These are phyloP conservation scores for Phylloporus gajari DNA, from an alignment of 1,284 basidiomycete species.

Conservation along the genomic window DNA sequence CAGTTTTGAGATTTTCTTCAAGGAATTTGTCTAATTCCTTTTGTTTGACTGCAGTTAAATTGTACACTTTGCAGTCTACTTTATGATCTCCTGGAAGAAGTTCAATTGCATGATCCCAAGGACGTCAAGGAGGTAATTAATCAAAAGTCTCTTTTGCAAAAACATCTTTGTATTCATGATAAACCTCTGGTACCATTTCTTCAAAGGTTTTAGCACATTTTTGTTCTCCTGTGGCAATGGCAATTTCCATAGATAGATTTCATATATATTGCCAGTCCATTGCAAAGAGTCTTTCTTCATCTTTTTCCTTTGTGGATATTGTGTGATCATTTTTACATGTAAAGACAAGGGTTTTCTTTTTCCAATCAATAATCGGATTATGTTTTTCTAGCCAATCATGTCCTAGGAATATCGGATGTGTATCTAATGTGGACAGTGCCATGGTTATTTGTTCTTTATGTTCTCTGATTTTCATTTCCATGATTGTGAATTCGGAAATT, in stretches of 20 bases:
- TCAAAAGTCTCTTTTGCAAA: too few relatives aligned
- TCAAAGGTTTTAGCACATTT: too few relatives aligned
- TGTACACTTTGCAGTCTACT: not conserved
- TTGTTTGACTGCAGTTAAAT: not conserved
- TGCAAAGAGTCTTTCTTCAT: too few relatives aligned
- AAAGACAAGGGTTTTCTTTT: not conserved
- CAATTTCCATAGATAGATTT: too few relatives aligned
- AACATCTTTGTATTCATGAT: too few relatives aligned
- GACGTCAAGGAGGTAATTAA: too few relatives aligned
- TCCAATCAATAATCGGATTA: slow-evolving; percentile 37
- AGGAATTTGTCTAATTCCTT: not conserved
- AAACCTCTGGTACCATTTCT: too few relatives aligned
- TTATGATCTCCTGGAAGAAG: too few relatives aligned
- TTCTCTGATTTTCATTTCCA: not conserved
- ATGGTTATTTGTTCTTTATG: not conserved
- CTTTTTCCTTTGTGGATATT: too few relatives aligned
- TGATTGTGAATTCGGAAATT: not conserved
- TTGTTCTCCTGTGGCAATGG: too few relatives aligned
- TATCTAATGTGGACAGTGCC: not conserved
- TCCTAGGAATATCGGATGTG: not conserved
- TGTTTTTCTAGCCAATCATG: slow-evolving; percentile 35
- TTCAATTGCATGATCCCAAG: too few relatives aligned
- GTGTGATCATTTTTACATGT: not conserved
- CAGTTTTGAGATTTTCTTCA: not conserved
- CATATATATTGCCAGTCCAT: too few relatives aligned